A percentile compares a stretch with the other conserved stretches of the same genome.
Conservation (phyloP, 257 asterid genomes). For the Thymus quinquecostatus region DNA sequence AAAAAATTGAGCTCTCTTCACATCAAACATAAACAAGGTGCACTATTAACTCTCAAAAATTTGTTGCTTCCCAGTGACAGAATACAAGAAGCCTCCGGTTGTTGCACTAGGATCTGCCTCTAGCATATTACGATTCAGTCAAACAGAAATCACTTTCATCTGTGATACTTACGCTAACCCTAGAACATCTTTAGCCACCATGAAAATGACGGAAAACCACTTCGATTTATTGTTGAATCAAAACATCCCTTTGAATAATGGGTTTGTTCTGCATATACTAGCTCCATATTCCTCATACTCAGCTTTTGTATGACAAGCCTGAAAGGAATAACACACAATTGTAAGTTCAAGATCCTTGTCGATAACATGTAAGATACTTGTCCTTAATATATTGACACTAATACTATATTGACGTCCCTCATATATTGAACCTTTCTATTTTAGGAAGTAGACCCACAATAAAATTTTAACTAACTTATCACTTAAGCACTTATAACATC, state of each 20-base stretch:
- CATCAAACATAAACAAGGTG: constrained; percentile 1
- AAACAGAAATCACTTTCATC: constrained; percentile 22
- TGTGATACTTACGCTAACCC: constrained; percentile 21
- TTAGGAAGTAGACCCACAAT: too few species aligned
- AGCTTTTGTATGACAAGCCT: constrained; percentile 99
- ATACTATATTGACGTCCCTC: too few species aligned
- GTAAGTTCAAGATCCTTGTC: constrained; percentile 2
- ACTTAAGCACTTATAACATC: too few species aligned
- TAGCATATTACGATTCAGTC: constrained; percentile 22
- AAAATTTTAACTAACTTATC: too few species aligned
- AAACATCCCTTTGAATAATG: constrained; percentile 96
- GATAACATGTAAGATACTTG: not conserved
- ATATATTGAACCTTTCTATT: too few species aligned
- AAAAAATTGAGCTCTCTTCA: not conserved
- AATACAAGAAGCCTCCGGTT: constrained; percentile 40
- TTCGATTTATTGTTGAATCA: constrained; percentile 39
- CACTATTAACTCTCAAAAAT: constrained; percentile 25
- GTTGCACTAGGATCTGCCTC: constrained; percentile 31
- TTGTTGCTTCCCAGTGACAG: constrained; percentile 33
- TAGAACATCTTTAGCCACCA: not conserved
- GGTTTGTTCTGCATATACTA: constrained; percentile 94
- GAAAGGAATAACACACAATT: constrained; percentile 21
- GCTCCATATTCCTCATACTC: constrained; percentile 96
- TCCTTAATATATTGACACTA: too few species aligned
- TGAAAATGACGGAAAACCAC: constrained; percentile 23